A percentile compares a stretch with the other conserved stretches of the same genome.
Conservation (phyloP, 1,284 basidiomycete genomes). For the Cystobasidium pallidum region DNA sequence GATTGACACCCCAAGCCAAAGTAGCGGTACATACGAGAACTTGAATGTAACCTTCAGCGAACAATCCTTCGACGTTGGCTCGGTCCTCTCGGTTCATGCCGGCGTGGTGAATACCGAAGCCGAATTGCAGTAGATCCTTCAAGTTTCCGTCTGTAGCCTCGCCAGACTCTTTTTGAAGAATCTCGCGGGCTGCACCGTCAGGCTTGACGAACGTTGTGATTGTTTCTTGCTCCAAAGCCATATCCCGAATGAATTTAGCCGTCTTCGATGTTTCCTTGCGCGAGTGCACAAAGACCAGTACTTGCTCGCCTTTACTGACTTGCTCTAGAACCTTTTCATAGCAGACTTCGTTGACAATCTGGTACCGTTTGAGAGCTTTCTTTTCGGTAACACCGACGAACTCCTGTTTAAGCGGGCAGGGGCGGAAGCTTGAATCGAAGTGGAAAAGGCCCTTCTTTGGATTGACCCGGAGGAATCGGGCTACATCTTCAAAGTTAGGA, state of each 20-base stretch:
- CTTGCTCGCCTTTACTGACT: conserved; percentile 76
- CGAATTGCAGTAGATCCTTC: conserved; percentile 89
- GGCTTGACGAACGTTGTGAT: conserved; percentile 93
- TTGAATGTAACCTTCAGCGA: conserved; percentile 88
- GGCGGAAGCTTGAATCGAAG: conserved; percentile 91
- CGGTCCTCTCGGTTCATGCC: conserved; percentile 96
- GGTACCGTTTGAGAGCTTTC: conserved; percentile 97
- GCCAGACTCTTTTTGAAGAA: conserved; percentile 79
- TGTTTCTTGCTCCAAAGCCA: conserved; percentile 94
- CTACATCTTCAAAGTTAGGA: conserved; percentile 98
- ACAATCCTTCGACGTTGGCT: conserved; percentile 90
- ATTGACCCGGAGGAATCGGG: conserved; percentile 94
- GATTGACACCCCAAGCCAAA: conserved; percentile 98
- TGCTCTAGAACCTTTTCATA: conserved; percentile 98
- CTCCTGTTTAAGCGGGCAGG: conserved; percentile 93
- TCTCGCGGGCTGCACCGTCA: conserved; percentile 83
- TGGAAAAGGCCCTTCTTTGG: conserved; percentile 91
- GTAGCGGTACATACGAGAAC: conserved; percentile 97
- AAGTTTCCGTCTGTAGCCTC: conserved; percentile 83
- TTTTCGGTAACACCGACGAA: conserved; percentile 98
- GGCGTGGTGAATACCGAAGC: conserved; percentile 98
- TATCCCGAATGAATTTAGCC: conserved; percentile 89
- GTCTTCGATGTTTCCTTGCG: conserved; percentile 99
- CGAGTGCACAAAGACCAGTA: conserved; percentile 95
- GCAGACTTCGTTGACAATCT: conserved; percentile 98